Conservation (phyloP, 2,329 filamentous ascomycete species). For the Corynespora cassiicola region DNA sequence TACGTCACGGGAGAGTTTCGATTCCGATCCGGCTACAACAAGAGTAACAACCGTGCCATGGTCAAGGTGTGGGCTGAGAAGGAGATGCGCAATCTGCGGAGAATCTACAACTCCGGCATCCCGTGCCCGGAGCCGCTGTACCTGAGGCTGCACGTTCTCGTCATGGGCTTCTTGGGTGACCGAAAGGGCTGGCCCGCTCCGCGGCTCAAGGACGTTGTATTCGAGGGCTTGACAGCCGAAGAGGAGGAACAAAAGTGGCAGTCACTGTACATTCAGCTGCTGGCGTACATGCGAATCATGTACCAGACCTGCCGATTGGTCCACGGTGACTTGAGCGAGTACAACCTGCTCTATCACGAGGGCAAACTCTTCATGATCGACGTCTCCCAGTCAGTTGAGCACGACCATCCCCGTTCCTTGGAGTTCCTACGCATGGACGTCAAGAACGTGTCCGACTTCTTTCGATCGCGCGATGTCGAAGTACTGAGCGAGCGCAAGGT, state of each 20-base stretch:
- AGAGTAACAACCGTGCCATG: constrained; percentile 94
- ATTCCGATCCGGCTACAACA: constrained; percentile 90
- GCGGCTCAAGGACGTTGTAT: constrained; percentile 82
- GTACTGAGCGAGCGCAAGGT: constrained; percentile 78
- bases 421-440: constrained; percentile 98
- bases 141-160: constrained; percentile 90
- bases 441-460: constrained; percentile 95
- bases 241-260: constrained; percentile 73
- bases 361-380: constrained; percentile 90
- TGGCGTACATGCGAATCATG: constrained; percentile 89
- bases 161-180: constrained; percentile 93
- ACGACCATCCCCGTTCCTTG: constrained; percentile 88
- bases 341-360: constrained; percentile 92
- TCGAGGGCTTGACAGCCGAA: constrained; percentile 67
- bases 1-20: constrained; percentile 95
- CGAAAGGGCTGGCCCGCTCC: constrained; percentile 87
- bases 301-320: constrained; percentile 92
- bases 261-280: constrained; percentile 78
- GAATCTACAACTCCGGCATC: constrained; percentile 83
- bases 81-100: constrained; percentile 90
- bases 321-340: constrained; percentile 96
- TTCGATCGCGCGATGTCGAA: constrained; percentile 83
- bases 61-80: constrained; percentile 99
- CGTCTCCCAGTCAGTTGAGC: constrained; percentile 96
- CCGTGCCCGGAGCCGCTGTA: constrained; percentile 88